phyloP scores from a whole-genome alignment of 139 green algal species.

The Tetradesmus lagerheimii region DNA sequence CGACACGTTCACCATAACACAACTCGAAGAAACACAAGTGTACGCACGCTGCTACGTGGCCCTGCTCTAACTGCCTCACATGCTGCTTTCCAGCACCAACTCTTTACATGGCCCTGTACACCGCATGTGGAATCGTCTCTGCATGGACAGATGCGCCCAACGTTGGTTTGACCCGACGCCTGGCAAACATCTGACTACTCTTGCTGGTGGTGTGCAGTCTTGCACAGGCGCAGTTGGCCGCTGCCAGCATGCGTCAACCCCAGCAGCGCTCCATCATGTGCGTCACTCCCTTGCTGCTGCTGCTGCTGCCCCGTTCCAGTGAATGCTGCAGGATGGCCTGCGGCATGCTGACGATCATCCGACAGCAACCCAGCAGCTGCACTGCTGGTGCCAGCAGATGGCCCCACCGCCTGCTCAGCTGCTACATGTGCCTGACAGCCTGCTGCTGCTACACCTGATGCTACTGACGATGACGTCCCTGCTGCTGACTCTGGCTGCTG shows the following conservation, averaged over 20 bases:
- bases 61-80: too few species aligned
- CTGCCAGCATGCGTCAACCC: neutral
- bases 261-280: neutral
- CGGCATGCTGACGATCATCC: neutral
- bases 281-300: neutral
- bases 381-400: neutral
- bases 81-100: too few species aligned
- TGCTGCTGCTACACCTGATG: neutral
- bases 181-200: neutral
- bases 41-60: too few species aligned
- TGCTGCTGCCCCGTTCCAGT: neutral
- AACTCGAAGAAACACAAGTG: too few species aligned
- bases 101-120: too few species aligned
- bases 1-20: too few species aligned
- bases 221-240: constrained; percentile 1
- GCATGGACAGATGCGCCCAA: too few species aligned
- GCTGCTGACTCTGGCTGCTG: neutral
- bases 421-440: neutral
- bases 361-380: neutral
- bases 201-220: neutral
- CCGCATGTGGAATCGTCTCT: too few species aligned
- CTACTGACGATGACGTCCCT: neutral
- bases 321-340: neutral
- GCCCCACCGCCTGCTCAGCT: too few species aligned
- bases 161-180: too few species aligned